phyloP scores from a whole-genome alignment of 352 stramenopile species.

The Peronospora destructor region DNA sequence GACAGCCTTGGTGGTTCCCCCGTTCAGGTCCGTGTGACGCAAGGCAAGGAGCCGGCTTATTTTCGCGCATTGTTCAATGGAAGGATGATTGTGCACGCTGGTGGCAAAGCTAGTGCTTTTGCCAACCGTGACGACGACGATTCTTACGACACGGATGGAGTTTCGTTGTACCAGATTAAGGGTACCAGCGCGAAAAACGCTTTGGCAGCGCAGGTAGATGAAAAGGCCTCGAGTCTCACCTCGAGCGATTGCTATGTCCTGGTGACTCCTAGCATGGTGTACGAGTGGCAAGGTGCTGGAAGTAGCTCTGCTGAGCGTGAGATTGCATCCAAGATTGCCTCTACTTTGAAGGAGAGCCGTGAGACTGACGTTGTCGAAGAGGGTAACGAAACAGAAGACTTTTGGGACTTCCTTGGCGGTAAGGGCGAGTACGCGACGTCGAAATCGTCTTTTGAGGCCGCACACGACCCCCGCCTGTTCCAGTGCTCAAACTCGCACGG shows the following conservation, averaged over 20 bases:
- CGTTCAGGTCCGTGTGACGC: slow-evolving; percentile 79
- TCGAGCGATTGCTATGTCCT: slow-evolving; percentile 85
- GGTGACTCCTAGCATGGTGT: slow-evolving; percentile 63
- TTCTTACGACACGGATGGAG: slow-evolving; percentile 83
- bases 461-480: slow-evolving; percentile 82
- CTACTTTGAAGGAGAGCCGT: slow-evolving; percentile 52
- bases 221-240: slow-evolving; percentile 77
- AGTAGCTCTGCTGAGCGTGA: slow-evolving; percentile 60
- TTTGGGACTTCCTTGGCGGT: slow-evolving; percentile 81
- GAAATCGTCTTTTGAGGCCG: slow-evolving; percentile 56
- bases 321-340: slow-evolving; percentile 52
- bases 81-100: slow-evolving; percentile 84
- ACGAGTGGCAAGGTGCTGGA: slow-evolving; percentile 67
- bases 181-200: slow-evolving; percentile 84
- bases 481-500: slow-evolving; percentile 87
- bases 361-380: slow-evolving; percentile 44
- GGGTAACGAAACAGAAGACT: slow-evolving; percentile 64
- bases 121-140: slow-evolving; percentile 71
- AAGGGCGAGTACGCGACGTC: slow-evolving; percentile 66
- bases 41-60: slow-evolving; percentile 84
- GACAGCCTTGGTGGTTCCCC: slow-evolving; percentile 77
- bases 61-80: slow-evolving; percentile 89
- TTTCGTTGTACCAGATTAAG: slow-evolving; percentile 88
- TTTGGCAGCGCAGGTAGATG: slow-evolving; percentile 72
- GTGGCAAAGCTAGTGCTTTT: slow-evolving; percentile 87